Evolutionary conservation across 1,284 basidiomycete genomes (phyloP).

Genomic region (Austroboletus novae-zelandiae): DNA sequence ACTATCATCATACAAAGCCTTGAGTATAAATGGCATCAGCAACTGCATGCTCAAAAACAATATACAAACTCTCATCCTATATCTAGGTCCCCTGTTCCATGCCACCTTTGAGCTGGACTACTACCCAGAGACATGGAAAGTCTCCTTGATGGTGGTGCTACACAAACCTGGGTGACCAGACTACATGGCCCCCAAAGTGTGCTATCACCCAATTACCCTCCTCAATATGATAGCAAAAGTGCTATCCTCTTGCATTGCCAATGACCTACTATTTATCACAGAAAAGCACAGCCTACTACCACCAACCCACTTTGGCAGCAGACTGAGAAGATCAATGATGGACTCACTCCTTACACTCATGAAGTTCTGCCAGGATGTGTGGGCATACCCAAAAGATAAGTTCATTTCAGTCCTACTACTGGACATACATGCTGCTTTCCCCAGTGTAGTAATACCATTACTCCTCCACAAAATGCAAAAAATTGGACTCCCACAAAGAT

Average conservation of each 20-base stretch:
- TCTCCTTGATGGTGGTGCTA: not conserved
- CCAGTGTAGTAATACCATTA: not conserved
- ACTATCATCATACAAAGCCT: too few relatives aligned
- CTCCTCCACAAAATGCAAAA: not conserved
- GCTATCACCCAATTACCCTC: not conserved
- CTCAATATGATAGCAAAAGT: conserved; percentile 7
- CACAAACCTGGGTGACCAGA: not conserved
- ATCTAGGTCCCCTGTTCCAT: too few relatives aligned
- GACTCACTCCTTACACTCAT: not conserved
- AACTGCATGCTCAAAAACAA: too few relatives aligned
- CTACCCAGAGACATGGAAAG: not conserved
- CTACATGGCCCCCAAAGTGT: not conserved
- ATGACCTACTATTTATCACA: not conserved
- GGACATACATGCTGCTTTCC: not conserved
- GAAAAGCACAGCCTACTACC: not conserved
- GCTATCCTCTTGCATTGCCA: too few relatives aligned
- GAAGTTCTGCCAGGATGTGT: not conserved
- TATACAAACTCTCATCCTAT: too few relatives aligned
- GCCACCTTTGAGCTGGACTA: too few relatives aligned
- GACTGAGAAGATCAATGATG: not conserved
- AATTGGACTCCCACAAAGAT: not conserved
- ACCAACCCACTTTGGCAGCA: not conserved
- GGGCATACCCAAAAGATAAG: not conserved
- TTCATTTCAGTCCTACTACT: not conserved
- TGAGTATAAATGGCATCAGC: too few relatives aligned